Conservation (phyloP, 2,329 filamentous ascomycete species). For the Aspergillus novofumigatus region DNA sequence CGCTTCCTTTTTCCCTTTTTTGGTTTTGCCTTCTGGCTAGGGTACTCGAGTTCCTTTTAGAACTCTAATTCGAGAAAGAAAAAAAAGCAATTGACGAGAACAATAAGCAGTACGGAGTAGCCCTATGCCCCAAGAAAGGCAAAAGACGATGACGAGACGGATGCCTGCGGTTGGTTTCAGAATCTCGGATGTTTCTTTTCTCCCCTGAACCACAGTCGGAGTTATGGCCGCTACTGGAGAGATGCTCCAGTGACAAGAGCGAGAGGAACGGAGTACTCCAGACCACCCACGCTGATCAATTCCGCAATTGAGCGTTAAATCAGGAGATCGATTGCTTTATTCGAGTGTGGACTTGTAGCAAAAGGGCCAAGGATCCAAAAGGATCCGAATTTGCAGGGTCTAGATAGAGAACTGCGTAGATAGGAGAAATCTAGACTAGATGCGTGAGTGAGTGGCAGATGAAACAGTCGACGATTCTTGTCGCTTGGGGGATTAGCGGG, state of each 20-base stretch:
- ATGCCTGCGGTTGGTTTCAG: constrained; percentile 9
- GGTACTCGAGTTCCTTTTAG: neutral
- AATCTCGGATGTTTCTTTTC: neutral
- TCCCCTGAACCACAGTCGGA: neutral
- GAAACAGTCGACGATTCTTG: neutral
- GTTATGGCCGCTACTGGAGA: neutral
- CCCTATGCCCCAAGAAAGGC: neutral
- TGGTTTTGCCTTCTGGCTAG: neutral
- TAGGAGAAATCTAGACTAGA: too few relatives aligned
- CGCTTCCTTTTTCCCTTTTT: neutral
- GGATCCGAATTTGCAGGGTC: too few relatives aligned
- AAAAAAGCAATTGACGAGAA: neutral
- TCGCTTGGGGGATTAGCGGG: neutral
- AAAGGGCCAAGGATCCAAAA: neutral
- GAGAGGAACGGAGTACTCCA: neutral
- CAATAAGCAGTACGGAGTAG: neutral
- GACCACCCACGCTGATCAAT: neutral
- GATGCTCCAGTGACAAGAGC: neutral
- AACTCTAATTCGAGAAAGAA: neutral
- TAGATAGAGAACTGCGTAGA: too few relatives aligned
- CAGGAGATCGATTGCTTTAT: neutral
- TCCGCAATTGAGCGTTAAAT: neutral
- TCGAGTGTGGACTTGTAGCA: neutral
- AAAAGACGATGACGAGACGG: neutral
- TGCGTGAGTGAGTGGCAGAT: neutral